Percentiles rank a stretch among this genome's conserved stretches.
Evolutionary conservation across 1,284 basidiomycete species (phyloP).

Genomic region (Peniophora sp.): DNA sequence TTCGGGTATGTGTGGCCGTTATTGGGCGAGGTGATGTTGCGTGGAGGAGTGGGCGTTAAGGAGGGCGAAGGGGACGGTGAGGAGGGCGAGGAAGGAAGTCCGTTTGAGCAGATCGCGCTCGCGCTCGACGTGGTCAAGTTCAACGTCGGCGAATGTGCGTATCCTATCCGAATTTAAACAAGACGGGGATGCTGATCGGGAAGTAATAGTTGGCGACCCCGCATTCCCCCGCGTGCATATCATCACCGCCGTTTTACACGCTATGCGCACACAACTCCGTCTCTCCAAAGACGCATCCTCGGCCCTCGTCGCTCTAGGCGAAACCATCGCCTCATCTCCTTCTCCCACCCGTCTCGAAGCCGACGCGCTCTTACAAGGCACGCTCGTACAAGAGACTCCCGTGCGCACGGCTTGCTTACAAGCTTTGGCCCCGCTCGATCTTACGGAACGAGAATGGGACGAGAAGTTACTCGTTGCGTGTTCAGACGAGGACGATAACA

Average conservation of each 20-base stretch:
- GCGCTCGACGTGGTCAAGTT: constrained; percentile 82
- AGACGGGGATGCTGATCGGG: neutral
- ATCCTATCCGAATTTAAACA: constrained; percentile 2
- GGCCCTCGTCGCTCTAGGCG: constrained; percentile 77
- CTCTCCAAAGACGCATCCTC: constrained; percentile 85
- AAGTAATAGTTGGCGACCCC: constrained; percentile 50
- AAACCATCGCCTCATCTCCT: constrained; percentile 55
- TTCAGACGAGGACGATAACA: constrained; percentile 92
- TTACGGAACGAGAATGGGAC: constrained; percentile 93
- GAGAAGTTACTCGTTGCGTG: constrained; percentile 84
- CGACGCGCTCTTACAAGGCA: constrained; percentile 62
- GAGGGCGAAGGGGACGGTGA: constrained; percentile 17
- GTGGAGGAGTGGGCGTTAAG: constrained; percentile 56
- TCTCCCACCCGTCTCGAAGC: constrained; percentile 63
- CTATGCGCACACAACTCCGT: constrained; percentile 75
- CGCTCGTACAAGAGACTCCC: constrained; percentile 83
- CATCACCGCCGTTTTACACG: constrained; percentile 67
- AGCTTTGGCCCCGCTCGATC: constrained; percentile 88
- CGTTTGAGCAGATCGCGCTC: constrained; percentile 83
- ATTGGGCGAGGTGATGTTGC: constrained; percentile 60
- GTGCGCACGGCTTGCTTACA: constrained; percentile 90
- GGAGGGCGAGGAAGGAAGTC: constrained; percentile 50
- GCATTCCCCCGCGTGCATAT: constrained; percentile 70
- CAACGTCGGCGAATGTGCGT: constrained; percentile 80
- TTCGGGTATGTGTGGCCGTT: constrained; percentile 82